Base-by-base conservation (phyloP, 1,284 basidiomycete species). In the Cutaneotrichosporon daszewskae region DNA sequence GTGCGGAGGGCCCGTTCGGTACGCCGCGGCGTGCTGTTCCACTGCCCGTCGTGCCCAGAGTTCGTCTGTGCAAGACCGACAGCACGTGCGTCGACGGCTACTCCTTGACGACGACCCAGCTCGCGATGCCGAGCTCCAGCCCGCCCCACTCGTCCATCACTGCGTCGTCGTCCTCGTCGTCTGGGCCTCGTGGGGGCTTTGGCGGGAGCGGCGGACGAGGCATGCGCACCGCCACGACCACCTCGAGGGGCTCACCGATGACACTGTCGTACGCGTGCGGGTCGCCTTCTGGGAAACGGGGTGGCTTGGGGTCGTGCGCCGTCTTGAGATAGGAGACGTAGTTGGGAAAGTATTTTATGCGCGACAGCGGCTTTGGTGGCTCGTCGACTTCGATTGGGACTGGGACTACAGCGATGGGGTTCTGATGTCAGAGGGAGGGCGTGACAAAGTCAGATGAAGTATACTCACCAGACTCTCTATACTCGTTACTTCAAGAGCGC, bases 171-270 rank as follows among this genome's bases (percentile, higher is more conserved):
- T 48, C 50, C 28, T 52, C 50, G 17, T 32, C 42, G 18, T 24
- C 34, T 14, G 28, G 13, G 12, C 26, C 16, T 22, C 19, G 3
- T 5, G 18, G 12, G 32, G 33, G 12, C 16, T 18, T 18, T 29
- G 31, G 3, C 13, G 23, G 18, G 20, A 38, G 17, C 2, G 34
- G 38, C 13, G 32, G 23, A 9, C 26, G 40, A 2, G 67, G 67
- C 67, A 69, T 68, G 24, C 57, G 51, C 2, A 69, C 55, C 12
- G 66, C 53, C 1, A 60, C 56, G 3, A 65, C 50, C 6, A 69
- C 50, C 14, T 66, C 58, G 17, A 69, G 46, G 8, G 40, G 19
- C 16, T 60, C 60, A 17, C 64, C 62, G 0, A 35, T 35, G n/a
- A 69, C 45, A 17, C 31, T 26, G 32, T 61, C 54, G n/a, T 61